Base-by-base conservation (phyloP, 768 basidiomycete genomes). In the Boletus patriciae region DNA sequence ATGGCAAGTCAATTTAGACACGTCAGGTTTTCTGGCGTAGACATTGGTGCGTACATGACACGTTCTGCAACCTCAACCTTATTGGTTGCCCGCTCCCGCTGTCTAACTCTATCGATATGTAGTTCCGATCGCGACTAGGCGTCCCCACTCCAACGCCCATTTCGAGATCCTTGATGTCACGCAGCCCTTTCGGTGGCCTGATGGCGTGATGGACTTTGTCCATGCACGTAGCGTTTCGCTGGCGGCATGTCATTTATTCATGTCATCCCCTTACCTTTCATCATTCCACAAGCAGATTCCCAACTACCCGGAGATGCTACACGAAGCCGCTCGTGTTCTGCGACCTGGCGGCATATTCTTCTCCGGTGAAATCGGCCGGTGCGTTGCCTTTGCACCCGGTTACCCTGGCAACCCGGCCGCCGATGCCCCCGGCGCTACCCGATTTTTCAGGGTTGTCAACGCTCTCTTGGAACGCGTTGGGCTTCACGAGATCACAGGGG, bases 111-210 rank as follows among this genome's bases (percentile, higher is more conserved):
- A 54, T 63, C 54, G 23, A 50, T 31, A 15, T 36, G 12, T 66
- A 92, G 89, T 88, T 27, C 89, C 89, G 25, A 87, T 91, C 59
- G 81, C 82, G 34, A 87, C 87, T 0, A 77, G 82, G 58, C 82
- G 80, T 58, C 87, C 87, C 1, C 78, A 69, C 12, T 59, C 58
- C 5, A 89, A 90, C 62, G 86, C 85, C 16, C 75, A 75, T 15
- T 90, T 89, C 66, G 84, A 87, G 66, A 75, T 91, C 18, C 77
- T 81, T 37, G 85, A 92, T 69, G 80, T 85, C 54, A 85, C 81
- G 56, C 68, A 73, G 41, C 74, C 66, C 8, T 73, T 78, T 42
- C 74, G 82, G 38, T 90, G 84, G 80, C 55, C 55, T 43, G 76
- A 80, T 36, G 76, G 71, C 2, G 76, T 77, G n/a, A 78, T 90